Base-by-base conservation (phyloP, 1,284 basidiomycete genomes). In the Fomitopsis schrenkii region DNA sequence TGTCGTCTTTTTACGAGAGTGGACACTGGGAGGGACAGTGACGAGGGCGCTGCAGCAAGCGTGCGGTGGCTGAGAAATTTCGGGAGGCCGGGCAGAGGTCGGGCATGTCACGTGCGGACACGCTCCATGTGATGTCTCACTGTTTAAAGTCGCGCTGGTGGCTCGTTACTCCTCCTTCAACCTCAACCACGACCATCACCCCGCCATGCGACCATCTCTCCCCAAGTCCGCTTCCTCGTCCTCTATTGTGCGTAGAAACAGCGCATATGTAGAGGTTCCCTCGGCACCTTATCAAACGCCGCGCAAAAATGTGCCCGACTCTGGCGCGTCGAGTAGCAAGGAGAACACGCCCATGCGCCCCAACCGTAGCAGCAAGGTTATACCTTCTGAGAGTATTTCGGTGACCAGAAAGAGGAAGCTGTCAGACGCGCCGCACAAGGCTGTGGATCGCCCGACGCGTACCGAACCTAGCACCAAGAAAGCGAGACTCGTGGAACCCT, bases 231-330 rank as follows among this genome's bases (percentile, higher is more conserved):
- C 66, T 59, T 46, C 69, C 65, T 41, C 64, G 58, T 70, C 69
- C 61, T 57, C 65, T 61, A 45, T 66, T 12, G 67, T 72, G 22
- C 76, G 78, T 67, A 62, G 74, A n/a, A 77, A 77, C 35, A 77
- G 78, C 65, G 79, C 83, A 28, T 89, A 79, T 67, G 83, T 90
- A 45, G 80, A 87, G 62, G 77, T 90, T 10, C 85, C 87, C 0
- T 69, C 77, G 1, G 82, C 81, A 14, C 79, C 84, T 0, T 63
- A 74, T 44, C 72, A 77, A 48, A 41, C 59, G n/a, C 15, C 55
- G 17, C 33, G 41, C 30, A 46, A 40, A 17, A 53, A 44, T 45
- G 4, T 33, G 36, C 35, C 14, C 54, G 38, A 15, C 59, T 57
- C 57, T 50, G 28, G 45, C 19, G 30, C 74, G 59, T 62, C 60